Evolutionary conservation across 2,329 filamentous ascomycete genomes (phyloP).

Genomic region (Calonectria honghensis): DNA sequence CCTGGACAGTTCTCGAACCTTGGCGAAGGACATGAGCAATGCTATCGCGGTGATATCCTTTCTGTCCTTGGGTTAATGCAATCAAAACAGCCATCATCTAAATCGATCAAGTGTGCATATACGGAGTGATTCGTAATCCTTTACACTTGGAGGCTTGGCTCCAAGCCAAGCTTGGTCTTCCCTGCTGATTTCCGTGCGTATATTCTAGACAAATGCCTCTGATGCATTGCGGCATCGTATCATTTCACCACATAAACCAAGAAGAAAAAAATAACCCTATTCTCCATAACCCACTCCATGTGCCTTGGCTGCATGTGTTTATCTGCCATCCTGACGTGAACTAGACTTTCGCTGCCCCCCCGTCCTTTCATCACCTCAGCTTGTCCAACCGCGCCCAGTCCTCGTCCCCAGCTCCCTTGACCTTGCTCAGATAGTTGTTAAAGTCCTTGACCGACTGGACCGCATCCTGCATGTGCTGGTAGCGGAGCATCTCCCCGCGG

Average conservation of each 20-base stretch:
- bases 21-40: background rate
- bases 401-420: slow-evolving; percentile 40
- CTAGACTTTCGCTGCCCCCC: background rate
- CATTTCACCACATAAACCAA: background rate
- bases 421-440: slow-evolving; percentile 35
- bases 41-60: background rate
- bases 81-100: background rate
- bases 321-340: background rate
- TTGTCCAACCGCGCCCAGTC: slow-evolving; percentile 35
- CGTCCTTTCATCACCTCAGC: slow-evolving; percentile 24
- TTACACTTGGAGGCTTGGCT: background rate
- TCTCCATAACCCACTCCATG: background rate
- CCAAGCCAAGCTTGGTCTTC: background rate
- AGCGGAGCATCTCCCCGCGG: slow-evolving; percentile 29
- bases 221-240: background rate
- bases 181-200: background rate
- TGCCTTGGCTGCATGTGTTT: background rate
- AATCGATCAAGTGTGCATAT: background rate
- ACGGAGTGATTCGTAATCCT: background rate
- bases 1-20: slow-evolving; percentile 3
- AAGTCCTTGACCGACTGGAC: slow-evolving; percentile 38
- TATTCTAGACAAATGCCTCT: background rate
- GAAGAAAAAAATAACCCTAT: background rate
- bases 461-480: slow-evolving; percentile 39
- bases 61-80: background rate